These are phyloP conservation scores for Escovopsis sp. DNA, from an alignment of 2,329 filamentous ascomycete genomes.

Conservation along the genomic window DNA sequence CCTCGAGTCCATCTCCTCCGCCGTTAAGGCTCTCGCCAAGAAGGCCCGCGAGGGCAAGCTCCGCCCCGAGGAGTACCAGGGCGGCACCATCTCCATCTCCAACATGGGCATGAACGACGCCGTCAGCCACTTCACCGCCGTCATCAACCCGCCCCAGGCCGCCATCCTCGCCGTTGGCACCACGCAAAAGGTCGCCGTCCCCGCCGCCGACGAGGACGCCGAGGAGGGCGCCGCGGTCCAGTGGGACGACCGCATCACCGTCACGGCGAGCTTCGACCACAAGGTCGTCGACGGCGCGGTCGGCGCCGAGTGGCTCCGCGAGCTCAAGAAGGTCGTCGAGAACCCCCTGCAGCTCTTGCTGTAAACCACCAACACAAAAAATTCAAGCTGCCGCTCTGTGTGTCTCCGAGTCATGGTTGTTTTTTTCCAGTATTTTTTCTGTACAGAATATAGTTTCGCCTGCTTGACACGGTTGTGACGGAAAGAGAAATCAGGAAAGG, in stretches of 20 bases:
- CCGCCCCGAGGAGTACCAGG: slow-evolving; percentile 98
- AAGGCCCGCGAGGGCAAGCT: slow-evolving; percentile 93
- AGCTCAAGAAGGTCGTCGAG: slow-evolving; percentile 95
- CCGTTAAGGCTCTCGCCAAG: slow-evolving; percentile 95
- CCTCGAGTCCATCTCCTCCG: slow-evolving; percentile 70
- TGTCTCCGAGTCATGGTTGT: too few species aligned
- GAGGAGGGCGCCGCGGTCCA: slow-evolving; percentile 51
- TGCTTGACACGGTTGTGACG: too few species aligned
- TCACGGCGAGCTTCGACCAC: slow-evolving; percentile 96
- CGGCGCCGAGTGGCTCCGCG: slow-evolving; percentile 89
- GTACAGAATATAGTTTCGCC: too few species aligned
- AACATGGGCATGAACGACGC: slow-evolving; percentile 99
- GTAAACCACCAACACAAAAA: slow-evolving; percentile 30
- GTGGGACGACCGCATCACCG: slow-evolving; percentile 94
- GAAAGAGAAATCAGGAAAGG: too few species aligned
- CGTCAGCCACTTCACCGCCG: slow-evolving; percentile 90
- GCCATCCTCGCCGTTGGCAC: slow-evolving; percentile 90
- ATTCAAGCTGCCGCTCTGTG: too few species aligned
- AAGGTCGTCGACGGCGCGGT: slow-evolving; percentile 96
- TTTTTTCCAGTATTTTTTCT: too few species aligned
- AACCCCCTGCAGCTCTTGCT: slow-evolving; percentile 91
- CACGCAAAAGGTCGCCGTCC: slow-evolving; percentile 86
- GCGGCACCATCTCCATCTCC: slow-evolving; percentile 96
- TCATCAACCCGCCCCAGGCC: slow-evolving; percentile 97
- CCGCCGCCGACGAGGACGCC: slow-evolving; percentile 71